Percentiles rank a stretch among this genome's conserved stretches.
phyloP scores from a whole-genome alignment of 2,329 filamentous ascomycete genomes.

The Fusarium beomiforme region DNA sequence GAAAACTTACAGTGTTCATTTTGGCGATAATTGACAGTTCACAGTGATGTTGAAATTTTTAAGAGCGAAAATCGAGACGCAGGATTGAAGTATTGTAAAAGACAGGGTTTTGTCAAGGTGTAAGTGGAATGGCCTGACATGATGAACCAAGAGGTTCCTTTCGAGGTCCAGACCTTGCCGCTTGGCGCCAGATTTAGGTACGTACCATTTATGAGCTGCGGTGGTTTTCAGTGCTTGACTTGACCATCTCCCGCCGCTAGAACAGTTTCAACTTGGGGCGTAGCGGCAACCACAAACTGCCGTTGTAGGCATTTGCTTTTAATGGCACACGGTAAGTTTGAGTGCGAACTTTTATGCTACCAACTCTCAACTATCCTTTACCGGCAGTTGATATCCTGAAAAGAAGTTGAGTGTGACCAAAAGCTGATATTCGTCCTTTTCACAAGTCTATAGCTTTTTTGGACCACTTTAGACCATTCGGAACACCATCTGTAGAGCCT shows the following conservation, averaged over 20 bases:
- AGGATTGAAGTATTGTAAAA: constrained; percentile 31
- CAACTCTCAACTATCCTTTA: not conserved
- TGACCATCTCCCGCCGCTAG: constrained; percentile 29
- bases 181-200: constrained; percentile 33
- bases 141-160: constrained; percentile 34
- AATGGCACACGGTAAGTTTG: constrained; percentile 10
- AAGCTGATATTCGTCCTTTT: no score
- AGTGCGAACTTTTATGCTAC: not conserved
- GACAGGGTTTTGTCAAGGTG: constrained; percentile 40
- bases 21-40: constrained; percentile 31
- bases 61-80: constrained; percentile 19
- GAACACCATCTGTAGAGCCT: not conserved
- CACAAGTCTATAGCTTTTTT: no score
- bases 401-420: not conserved
- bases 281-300: constrained; percentile 34
- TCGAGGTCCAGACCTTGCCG: constrained; percentile 36
- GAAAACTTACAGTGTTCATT: constrained; percentile 65
- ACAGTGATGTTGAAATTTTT: constrained; percentile 4
- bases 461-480: not conserved
- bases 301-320: constrained; percentile 4
- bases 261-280: constrained; percentile 23
- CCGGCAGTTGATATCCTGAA: not conserved
- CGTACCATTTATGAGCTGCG: constrained; percentile 20
- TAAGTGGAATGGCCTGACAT: constrained; percentile 45
- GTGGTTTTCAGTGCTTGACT: not conserved